Evolutionary conservation across 1,139 yeast species (phyloP), one percentile per base, ranked within the genome.

Genomic region (Nakaseomyces glabratus): DNA sequence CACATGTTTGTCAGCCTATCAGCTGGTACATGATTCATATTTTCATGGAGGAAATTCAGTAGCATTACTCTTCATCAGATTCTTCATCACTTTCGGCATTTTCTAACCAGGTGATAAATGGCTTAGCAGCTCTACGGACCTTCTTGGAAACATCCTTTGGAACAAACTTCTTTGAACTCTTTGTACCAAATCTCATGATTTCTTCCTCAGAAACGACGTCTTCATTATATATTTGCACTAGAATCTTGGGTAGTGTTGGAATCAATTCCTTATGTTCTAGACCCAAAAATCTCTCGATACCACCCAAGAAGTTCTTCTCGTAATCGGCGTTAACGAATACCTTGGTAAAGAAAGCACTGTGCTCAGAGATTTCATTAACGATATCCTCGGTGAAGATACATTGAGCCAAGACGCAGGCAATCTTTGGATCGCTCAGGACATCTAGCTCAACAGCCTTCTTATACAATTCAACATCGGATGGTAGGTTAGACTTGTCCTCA

Each of bases 51-150:
- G n/a, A n/a, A n/a, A n/a, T n/a, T n/a, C n/a, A n/a, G n/a, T n/a
- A n/a, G n/a, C n/a, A n/a, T 18, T 26, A 26, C 15, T 26, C 30
- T 12, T 26, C 30, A 18, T 60, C 65, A 23, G 60, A 65, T 36
- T 66, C 71, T 28, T 66, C 73, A 15, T 68, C 73, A 41, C 74
- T 76, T 47, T 86, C 97, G 41, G 98, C 97, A 61, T 82, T 90
- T 57, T 85, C 79, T 48, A 90, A 73, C 98, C 98, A 90, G 51
- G 81, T 77, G 46, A 90, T 66, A 64, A 90, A 90, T 26, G 97
- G 95, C 65, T 85, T 86, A 42, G 96, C 96, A 32, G 95, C 93
- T 63, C 79, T 84, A 63, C 96, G 82, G 36, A 90, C 95, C 71
- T 85, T 88, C 66, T 88, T 88, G 35, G 93, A 81, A 31, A 76